Conservation (phyloP, 179 eudicot species). For the Vitellaria paradoxa region DNA sequence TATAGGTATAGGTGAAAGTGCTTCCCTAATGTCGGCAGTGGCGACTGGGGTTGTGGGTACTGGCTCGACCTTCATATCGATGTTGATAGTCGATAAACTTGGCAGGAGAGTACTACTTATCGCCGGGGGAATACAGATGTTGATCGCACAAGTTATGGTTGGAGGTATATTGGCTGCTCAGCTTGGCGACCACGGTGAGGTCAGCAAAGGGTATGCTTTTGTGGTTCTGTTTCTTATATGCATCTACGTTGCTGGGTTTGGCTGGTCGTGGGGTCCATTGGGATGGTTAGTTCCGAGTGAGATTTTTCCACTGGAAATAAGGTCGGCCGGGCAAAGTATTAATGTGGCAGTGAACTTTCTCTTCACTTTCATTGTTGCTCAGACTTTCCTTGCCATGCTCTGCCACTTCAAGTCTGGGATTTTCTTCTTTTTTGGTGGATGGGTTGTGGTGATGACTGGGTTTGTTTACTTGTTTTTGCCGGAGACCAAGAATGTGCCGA, state of each 20-base stretch:
- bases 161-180: constrained; percentile 23
- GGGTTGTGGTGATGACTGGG: constrained; percentile 35
- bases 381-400: constrained; percentile 32
- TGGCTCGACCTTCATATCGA: constrained; percentile 20
- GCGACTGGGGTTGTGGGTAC: constrained; percentile 27
- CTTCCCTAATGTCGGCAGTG: constrained; percentile 31
- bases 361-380: constrained; percentile 31
- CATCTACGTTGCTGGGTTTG: constrained; percentile 29
- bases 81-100: constrained; percentile 28
- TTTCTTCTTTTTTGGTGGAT: constrained; percentile 42
- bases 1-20: constrained; percentile 36
- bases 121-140: constrained; percentile 26
- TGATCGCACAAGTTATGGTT: constrained; percentile 23
- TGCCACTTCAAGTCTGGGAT: constrained; percentile 35
- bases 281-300: constrained; percentile 48
- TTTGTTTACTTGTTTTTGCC: constrained; percentile 34
- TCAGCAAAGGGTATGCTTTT: constrained; percentile 26
- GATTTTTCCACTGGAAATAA: constrained; percentile 41
- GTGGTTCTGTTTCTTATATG: constrained; percentile 28
- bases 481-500: constrained; percentile 39
- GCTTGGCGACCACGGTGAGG: constrained; percentile 33
- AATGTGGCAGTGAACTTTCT: constrained; percentile 36
- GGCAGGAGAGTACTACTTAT: constrained; percentile 27
- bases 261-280: constrained; percentile 43
- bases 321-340: constrained; percentile 48